phyloP scores from a whole-genome alignment of 2,329 filamentous ascomycete genomes.

The Coniochaeta sp. region DNA sequence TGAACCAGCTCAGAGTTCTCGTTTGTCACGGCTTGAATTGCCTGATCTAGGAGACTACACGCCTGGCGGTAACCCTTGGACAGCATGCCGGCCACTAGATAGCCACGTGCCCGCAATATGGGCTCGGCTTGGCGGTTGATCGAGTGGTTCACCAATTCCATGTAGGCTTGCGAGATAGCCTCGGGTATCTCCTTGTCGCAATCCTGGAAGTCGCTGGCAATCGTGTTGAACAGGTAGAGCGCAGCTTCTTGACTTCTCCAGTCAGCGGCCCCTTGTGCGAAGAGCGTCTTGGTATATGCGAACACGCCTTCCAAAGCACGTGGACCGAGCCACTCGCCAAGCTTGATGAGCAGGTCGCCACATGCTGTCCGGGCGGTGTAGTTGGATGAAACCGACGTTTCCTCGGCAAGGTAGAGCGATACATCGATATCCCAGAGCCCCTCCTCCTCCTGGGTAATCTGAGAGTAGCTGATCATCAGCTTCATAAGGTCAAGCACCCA shows the following conservation, averaged over 20 bases:
- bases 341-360: slow-evolving; percentile 85
- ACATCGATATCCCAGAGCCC: slow-evolving; percentile 95
- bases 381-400: slow-evolving; percentile 89
- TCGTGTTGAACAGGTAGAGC: slow-evolving; percentile 77
- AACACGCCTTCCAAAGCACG: slow-evolving; percentile 73
- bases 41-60: slow-evolving; percentile 59
- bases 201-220: slow-evolving; percentile 78
- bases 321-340: slow-evolving; percentile 80
- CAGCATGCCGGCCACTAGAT: slow-evolving; percentile 75
- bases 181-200: slow-evolving; percentile 63
- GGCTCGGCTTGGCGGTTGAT: slow-evolving; percentile 63
- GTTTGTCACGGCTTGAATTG: slow-evolving; percentile 65
- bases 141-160: slow-evolving; percentile 73
- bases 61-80: slow-evolving; percentile 62
- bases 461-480: slow-evolving; percentile 75
- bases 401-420: slow-evolving; percentile 90
- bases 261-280: slow-evolving; percentile 43
- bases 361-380: slow-evolving; percentile 92
- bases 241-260: slow-evolving; percentile 70
- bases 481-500: slow-evolving; percentile 89
- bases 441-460: slow-evolving; percentile 88
- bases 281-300: slow-evolving; percentile 67
- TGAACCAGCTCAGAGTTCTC: slow-evolving; percentile 85
- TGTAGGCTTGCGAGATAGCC: slow-evolving; percentile 64
- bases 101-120: slow-evolving; percentile 79